Evolutionary conservation across 2,329 filamentous ascomycete species (phyloP), one percentile per base, ranked within the genome.

Genomic region (Fusarium sp.): DNA sequence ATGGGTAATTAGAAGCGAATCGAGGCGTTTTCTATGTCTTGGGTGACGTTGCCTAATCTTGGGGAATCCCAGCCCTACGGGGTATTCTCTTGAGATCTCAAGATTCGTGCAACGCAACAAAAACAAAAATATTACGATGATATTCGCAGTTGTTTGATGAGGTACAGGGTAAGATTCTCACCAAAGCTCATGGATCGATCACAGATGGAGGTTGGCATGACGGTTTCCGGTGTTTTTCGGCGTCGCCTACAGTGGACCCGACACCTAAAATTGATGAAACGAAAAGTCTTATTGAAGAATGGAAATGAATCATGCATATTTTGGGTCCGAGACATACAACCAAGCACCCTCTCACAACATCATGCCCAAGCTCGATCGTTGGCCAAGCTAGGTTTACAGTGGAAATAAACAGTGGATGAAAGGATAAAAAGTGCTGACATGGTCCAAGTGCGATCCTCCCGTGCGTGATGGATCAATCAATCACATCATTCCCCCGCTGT

Each of bases 401-500:
- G 44, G 14, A 50, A 28, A 19, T 25, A 37, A 37, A 37, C 43
- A 37, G 46, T 65, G 60, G 60, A 26, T 58, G 30, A 11, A 11
- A 18, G 9, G 6, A 16, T 30, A 39, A 18, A 39, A 41, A 48
- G 54, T 54, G 53, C 53, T 65, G 46, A 53, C 53, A 60, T 59
- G 60, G 61, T 65, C 62, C 50, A 42, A 65, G 62, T 52, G 41
- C 14, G 23, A 55, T 55, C 56, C 41, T 41, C 39, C 39, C 19
- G 45, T 25, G 2, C 19, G 41, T 25, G 2, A 51, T 19, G 23
- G 31, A 51, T 41, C 30, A 14, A 49, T 37, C 34, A 37, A 25
- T 50, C 48, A 31, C 48, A 37, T n/a, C 49, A 41, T 51, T 16
- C 19, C 31, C 49, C 23, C n/a, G 14, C 41, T 16, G 19, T 13